These are phyloP conservation scores for Fusarium sp. DNA, from an alignment of 2,329 filamentous ascomycete genomes.

Conservation along the genomic window DNA sequence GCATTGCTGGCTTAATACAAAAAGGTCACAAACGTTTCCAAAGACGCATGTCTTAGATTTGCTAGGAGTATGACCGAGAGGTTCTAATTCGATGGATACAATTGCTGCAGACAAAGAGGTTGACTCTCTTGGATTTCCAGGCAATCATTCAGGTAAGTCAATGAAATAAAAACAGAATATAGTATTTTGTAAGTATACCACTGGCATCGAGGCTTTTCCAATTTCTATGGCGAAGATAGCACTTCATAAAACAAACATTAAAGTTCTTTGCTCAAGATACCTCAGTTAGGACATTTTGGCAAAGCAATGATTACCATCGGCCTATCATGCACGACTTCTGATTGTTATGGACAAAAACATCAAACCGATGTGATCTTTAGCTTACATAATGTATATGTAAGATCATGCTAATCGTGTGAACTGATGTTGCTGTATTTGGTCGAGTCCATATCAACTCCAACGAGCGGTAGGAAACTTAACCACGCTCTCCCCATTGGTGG, in stretches of 20 bases:
- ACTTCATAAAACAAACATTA: neutral
- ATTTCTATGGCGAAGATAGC: neutral
- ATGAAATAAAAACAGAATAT: too few species aligned
- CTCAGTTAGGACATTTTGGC: neutral
- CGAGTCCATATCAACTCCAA: neutral
- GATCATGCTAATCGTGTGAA: neutral
- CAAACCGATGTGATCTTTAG: fast-evolving
- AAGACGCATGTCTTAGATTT: too few species aligned
- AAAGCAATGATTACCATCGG: neutral
- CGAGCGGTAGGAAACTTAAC: fast-evolving
- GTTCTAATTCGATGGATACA: too few species aligned
- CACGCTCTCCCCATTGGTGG: neutral
- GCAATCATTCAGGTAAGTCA: fast-evolving
- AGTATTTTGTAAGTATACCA: fast-evolving
- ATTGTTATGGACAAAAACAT: neutral
- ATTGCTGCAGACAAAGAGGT: too few species aligned
- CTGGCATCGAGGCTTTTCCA: too few species aligned
- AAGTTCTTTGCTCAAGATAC: neutral
- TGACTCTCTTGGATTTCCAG: too few species aligned
- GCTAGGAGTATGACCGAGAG: too few species aligned
- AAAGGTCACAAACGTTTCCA: too few species aligned
- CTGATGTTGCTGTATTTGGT: neutral
- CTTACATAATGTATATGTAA: too few species aligned
- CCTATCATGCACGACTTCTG: neutral
- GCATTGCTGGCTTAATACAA: too few species aligned